Base-by-base conservation (phyloP, 257 asterid species). In the Henckelia pumila region DNA sequence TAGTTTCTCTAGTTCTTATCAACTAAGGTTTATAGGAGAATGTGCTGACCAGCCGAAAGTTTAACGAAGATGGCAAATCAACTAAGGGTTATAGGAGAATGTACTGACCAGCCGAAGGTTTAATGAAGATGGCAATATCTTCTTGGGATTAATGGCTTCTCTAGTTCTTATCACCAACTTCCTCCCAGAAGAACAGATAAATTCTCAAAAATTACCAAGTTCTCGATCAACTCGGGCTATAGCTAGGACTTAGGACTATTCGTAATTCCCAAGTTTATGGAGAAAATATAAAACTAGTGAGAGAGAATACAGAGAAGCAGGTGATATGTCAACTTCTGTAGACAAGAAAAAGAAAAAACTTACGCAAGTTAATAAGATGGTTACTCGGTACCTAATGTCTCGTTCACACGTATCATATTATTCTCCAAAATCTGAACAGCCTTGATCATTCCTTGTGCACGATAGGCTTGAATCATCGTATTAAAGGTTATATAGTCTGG, bases 401-500 rank as follows among this genome's bases (percentile, higher is more conserved):
- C 69, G 16, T 73, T 72, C 6, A 57, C 24, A 49, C 55, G 50
- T 37, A 72, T 29, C 87, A 86, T 67, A 68, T 72, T 75, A 52
- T 25, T 69, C 85, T 89, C 88, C 76, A 89, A 74, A 72, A 78
- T 76, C 68, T 70, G 74, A 64, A 94, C 95, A 79, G 80, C 79
- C 72, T 85, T 86, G 61, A 53, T 63, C 96, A 86, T 83, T 75
- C 95, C 97, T 71, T 79, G 80, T 25, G 82, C 79, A 40, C 78
- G 87, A 68, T 77, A 88, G 53, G 83, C 89, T 64, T 81, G 87
- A 32, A 82, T 78, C 87, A 92, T 86, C 7, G 95, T 83, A 69
- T 85, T 77, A 78, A 82, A 83, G 30, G 97, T 93, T 71, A 79
- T 74, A 64, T 81, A 37, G 66, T 93, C 92, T 7, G 98, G 96